Evolutionary conservation across 2,329 filamentous ascomycete genomes (phyloP).

Genomic region (Parasarocladium wereldwijsianum): DNA sequence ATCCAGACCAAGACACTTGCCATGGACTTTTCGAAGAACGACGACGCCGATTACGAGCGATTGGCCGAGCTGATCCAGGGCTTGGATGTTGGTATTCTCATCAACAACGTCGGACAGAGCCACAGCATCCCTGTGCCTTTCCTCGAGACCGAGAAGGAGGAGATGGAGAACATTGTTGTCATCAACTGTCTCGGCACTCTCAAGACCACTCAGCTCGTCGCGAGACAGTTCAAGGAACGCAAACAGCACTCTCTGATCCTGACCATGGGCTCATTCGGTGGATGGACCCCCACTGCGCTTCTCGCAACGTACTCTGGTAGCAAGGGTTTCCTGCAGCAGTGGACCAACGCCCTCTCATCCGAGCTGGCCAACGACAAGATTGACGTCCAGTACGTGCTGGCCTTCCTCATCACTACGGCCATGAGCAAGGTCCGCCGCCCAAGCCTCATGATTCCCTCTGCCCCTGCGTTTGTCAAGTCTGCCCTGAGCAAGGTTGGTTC

Average conservation of each 20-base stretch:
- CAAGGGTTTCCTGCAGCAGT: slow-evolving; percentile 96
- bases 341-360: slow-evolving; percentile 73
- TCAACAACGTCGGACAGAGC: slow-evolving; percentile 95
- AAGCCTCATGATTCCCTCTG: slow-evolving; percentile 63
- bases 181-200: slow-evolving; percentile 92
- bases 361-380: slow-evolving; percentile 73
- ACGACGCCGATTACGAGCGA: slow-evolving; percentile 64
- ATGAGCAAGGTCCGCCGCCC: slow-evolving; percentile 92
- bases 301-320: slow-evolving; percentile 93
- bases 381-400: slow-evolving; percentile 80
- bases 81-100: slow-evolving; percentile 70
- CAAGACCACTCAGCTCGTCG: slow-evolving; percentile 71
- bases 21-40: slow-evolving; percentile 82
- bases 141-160: slow-evolving; percentile 59
- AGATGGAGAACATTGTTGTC: slow-evolving; percentile 80
- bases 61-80: slow-evolving; percentile 54
- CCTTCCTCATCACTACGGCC: slow-evolving; percentile 84
- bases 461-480: slow-evolving; percentile 67
- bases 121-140: slow-evolving; percentile 90
- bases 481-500: slow-evolving; percentile 70
- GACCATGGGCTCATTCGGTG: slow-evolving; percentile 95
- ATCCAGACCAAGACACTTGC: slow-evolving; percentile 65
- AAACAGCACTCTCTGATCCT: slow-evolving; percentile 70
- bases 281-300: slow-evolving; percentile 79
- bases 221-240: slow-evolving; percentile 70